Evolutionary conservation across 1,284 basidiomycete species (phyloP).

Genomic region (Ceraceosorus guamensis): DNA sequence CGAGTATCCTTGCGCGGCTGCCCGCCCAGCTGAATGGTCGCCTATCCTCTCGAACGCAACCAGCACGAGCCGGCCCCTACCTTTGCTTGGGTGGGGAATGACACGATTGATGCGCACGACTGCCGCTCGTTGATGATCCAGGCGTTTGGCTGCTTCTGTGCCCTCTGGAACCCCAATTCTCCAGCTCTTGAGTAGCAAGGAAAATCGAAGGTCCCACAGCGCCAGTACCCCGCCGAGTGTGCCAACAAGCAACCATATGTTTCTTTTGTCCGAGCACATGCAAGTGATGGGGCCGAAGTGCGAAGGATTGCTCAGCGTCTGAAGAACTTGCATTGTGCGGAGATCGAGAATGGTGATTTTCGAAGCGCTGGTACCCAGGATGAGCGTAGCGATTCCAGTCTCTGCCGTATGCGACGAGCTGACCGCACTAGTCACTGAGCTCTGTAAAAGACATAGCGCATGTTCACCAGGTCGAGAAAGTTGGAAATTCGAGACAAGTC

Average conservation of each 20-base stretch:
- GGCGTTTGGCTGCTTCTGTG: neutral
- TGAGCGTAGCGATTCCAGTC: slow-evolving; percentile 50
- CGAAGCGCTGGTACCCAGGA: slow-evolving; percentile 77
- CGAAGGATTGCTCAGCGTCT: slow-evolving; percentile 71
- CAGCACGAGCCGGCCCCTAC: slow-evolving; percentile 73
- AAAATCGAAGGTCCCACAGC: slow-evolving; percentile 91
- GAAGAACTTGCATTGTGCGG: slow-evolving; percentile 69
- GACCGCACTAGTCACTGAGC: slow-evolving; percentile 3
- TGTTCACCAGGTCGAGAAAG: slow-evolving; percentile 46
- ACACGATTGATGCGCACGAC: slow-evolving; percentile 61
- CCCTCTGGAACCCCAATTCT: slow-evolving; percentile 56
- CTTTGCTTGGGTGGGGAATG: slow-evolving; percentile 70
- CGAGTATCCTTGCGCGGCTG: neutral
- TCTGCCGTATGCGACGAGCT: neutral
- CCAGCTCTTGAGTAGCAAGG: slow-evolving; percentile 81
- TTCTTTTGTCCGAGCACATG: slow-evolving; percentile 66
- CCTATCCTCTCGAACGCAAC: slow-evolving; percentile 59
- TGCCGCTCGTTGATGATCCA: neutral
- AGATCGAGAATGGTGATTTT: slow-evolving; percentile 73
- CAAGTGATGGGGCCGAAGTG: slow-evolving; percentile 79
- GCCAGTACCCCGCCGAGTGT: slow-evolving; percentile 74
- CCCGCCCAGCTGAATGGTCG: neutral
- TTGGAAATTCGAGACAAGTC: slow-evolving; percentile 47
- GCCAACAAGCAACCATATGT: slow-evolving; percentile 78
- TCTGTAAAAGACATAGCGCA: slow-evolving; percentile 41